Evolutionary conservation across 208 protist species (phyloP).

Genomic region (Acanthamoeba royreba): DNA sequence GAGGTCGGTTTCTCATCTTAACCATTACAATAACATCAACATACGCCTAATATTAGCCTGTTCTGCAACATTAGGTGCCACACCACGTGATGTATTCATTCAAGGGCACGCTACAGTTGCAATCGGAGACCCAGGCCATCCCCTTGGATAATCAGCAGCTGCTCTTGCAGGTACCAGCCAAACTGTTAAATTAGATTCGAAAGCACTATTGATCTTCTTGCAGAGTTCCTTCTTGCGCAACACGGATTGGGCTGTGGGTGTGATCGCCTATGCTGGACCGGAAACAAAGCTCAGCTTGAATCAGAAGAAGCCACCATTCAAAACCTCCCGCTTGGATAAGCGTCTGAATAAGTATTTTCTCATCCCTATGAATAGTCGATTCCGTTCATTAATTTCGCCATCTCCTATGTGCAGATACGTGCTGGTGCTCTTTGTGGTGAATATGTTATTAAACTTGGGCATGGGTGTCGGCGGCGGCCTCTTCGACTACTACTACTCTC

Average conservation of each 20-base stretch:
- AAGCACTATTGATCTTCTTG: neutral
- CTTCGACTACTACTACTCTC: neutral
- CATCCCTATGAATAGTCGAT: neutral
- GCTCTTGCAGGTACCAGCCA: neutral
- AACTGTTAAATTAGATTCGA: too few species aligned
- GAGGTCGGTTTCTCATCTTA: too few species aligned
- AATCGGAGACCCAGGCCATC: neutral
- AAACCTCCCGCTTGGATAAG: conserved; percentile 49
- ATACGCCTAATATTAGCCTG: too few species aligned
- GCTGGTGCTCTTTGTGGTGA: neutral
- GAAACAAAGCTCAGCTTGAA: conserved; percentile 70
- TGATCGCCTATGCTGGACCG: conserved; percentile 70
- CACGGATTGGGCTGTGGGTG: conserved; percentile 63
- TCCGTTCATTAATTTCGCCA: neutral
- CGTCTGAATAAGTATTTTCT: conserved; percentile 33
- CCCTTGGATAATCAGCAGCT: conserved; percentile 20
- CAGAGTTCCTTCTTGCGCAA: conserved; percentile 69
- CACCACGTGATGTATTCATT: neutral
- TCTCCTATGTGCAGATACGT: conserved; percentile 24
- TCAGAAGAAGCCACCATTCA: conserved; percentile 59
- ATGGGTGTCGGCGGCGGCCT: neutral
- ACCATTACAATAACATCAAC: too few species aligned
- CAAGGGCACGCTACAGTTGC: neutral
- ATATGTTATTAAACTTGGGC: neutral
- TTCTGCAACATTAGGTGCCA: too few species aligned